Evolutionary conservation across 108 stramenopile species (phyloP).

Genomic region (Schizochytrium sp.): DNA sequence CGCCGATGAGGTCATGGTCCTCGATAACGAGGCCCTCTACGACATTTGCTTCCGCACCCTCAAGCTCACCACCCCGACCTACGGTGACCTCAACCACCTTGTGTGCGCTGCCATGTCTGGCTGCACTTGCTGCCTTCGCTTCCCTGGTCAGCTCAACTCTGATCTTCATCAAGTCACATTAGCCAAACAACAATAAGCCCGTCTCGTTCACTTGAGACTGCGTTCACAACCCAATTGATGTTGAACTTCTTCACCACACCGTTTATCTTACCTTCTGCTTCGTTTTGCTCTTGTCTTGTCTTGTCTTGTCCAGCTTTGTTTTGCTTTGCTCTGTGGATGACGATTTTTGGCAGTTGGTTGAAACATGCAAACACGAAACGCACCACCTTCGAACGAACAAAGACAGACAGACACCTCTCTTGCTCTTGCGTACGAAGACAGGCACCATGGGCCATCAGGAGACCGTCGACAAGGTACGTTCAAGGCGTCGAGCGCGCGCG

Average conservation of each 20-base stretch:
- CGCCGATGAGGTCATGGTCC: slow-evolving; percentile 85
- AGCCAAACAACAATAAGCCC: slow-evolving; percentile 25
- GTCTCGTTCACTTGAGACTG: too few species aligned
- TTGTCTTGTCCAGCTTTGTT: too few species aligned
- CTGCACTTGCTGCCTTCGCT: slow-evolving; percentile 89
- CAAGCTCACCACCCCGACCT: slow-evolving; percentile 77
- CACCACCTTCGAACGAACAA: neutral
- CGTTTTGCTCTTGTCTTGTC: too few species aligned
- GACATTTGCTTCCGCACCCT: slow-evolving; percentile 87
- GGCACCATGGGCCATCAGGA: slow-evolving; percentile 3
- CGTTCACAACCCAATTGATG: too few species aligned
- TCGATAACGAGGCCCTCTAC: slow-evolving; percentile 92
- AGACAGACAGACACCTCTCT: neutral
- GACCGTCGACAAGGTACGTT: neutral
- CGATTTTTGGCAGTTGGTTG: slow-evolving; percentile 53
- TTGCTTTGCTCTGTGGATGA: too few species aligned
- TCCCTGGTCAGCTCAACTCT: slow-evolving; percentile 96
- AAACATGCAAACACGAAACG: neutral
- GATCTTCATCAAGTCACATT: slow-evolving; percentile 78
- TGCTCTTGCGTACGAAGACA: neutral
- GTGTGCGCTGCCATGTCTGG: slow-evolving; percentile 85
- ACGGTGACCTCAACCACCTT: slow-evolving; percentile 85
- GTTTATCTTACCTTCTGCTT: too few species aligned
- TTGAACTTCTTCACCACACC: too few species aligned
- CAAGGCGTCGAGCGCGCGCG: neutral